A percentile compares a stretch with the other conserved stretches of the same genome.
Conservation (phyloP, 2,329 filamentous ascomycete genomes). For the Colletotrichum graminicola region DNA sequence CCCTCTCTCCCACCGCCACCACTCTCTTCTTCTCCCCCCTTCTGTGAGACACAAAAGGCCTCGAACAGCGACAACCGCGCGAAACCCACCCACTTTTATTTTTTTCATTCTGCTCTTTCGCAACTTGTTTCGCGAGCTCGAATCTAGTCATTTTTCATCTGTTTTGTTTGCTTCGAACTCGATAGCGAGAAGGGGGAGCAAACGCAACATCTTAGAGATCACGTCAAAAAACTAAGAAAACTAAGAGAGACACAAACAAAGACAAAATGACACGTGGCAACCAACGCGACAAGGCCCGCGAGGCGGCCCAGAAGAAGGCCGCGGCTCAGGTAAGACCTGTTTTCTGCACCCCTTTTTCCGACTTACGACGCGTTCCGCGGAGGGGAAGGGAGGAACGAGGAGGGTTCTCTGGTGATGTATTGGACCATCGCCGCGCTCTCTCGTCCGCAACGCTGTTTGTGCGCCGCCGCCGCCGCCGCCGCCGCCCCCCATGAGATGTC, state of each 20-base stretch:
- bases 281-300: conserved; percentile 92
- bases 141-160: background rate
- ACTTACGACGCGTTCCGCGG: conserved; percentile 1
- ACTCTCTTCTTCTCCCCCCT: background rate
- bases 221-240: background rate
- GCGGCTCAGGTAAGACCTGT: conserved; percentile 65
- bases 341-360: background rate
- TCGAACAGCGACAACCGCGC: background rate
- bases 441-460: background rate
- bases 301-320: conserved; percentile 84
- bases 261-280: conserved; percentile 85
- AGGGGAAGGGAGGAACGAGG: background rate
- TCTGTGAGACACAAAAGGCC: background rate
- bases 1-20: background rate
- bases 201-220: too few species aligned
- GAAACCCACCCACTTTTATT: background rate
- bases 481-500: background rate
- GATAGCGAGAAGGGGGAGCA: background rate
- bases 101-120: too few species aligned
- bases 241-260: too few species aligned
- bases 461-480: background rate
- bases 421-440: background rate
- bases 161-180: background rate
- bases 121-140: conserved; percentile 3
- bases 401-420: background rate